phyloP scores from a whole-genome alignment of 257 asterid species.

The Forsythia viridissima region DNA sequence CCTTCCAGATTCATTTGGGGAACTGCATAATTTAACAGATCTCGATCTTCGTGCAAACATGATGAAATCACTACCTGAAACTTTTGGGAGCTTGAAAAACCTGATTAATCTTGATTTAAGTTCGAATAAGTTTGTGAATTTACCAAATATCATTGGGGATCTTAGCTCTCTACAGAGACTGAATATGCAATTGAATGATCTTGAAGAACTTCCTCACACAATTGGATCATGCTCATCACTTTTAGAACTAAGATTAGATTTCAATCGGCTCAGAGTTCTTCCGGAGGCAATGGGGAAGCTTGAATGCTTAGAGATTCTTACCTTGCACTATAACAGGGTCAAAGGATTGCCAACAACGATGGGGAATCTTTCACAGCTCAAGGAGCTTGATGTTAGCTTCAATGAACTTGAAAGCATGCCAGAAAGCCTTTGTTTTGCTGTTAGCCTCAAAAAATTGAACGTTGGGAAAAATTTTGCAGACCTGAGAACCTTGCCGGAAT shows the following conservation, averaged over 20 bases:
- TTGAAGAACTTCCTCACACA: slow-evolving; percentile 72
- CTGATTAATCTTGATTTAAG: slow-evolving; percentile 68
- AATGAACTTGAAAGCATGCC: slow-evolving; percentile 79
- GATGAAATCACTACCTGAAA: slow-evolving; percentile 70
- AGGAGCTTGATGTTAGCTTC: slow-evolving; percentile 78
- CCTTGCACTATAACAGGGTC: slow-evolving; percentile 68
- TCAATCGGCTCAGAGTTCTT: slow-evolving; percentile 72
- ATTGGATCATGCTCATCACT: slow-evolving; percentile 72
- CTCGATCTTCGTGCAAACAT: slow-evolving; percentile 62
- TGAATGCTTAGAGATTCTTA: slow-evolving; percentile 61
- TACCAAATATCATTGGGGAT: slow-evolving; percentile 60
- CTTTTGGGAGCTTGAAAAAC: slow-evolving; percentile 60
- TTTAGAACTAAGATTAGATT: slow-evolving; percentile 68
- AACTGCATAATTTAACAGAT: slow-evolving; percentile 52
- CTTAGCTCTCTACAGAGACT: slow-evolving; percentile 57
- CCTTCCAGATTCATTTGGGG: slow-evolving; percentile 80
- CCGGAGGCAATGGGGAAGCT: slow-evolving; percentile 74
- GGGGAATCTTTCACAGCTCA: slow-evolving; percentile 53
- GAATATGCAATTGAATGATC: slow-evolving; percentile 57
- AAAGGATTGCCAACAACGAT: slow-evolving; percentile 60
- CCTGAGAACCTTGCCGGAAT: slow-evolving; percentile 63
- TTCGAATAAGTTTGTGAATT: slow-evolving; percentile 52
- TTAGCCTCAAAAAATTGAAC: slow-evolving; percentile 49
- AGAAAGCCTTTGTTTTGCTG: slow-evolving; percentile 53
- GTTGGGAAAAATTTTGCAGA: slow-evolving; percentile 77